Evolutionary conservation across 345 rosid genomes (phyloP), one percentile per base, ranked within the genome.

Genomic region (Capsella bursapastoris): DNA sequence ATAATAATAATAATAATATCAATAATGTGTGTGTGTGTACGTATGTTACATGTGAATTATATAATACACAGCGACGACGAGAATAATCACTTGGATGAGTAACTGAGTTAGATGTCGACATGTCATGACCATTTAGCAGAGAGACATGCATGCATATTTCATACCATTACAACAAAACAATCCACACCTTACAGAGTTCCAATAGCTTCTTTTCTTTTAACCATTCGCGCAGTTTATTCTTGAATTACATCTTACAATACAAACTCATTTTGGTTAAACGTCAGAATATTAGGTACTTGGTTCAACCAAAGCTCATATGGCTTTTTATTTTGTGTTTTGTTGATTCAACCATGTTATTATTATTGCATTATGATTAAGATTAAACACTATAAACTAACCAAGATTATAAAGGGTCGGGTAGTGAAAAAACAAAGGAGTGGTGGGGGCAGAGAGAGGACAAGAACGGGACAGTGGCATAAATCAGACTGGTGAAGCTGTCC

Each of bases 391-490:
- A 22, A 22, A 22, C 2, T 22, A 22, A 22, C 25, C 25, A 22
- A 22, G 25, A 22, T 22, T 22, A 22, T 22, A 53, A 47, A 22
- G 25, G 9, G 18, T 18, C 18, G 18, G 18, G 52, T 50, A 58
- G n/a, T 44, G 25, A 22, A 22, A 48, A 48, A 47, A 48, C 14
- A 59, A 49, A 35, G 49, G 37, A 59, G 62, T 38, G 52, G 81
- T 77, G 73, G 81, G 81, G 80, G 72, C 68, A 32, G 50, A 65
- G 62, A 57, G 76, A 77, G 32, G 80, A 77, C 81, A 77, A 65
- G 68, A 77, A 44, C 72, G 77, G 72, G 81, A 66, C 81, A 77
- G 57, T 71, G 72, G 75, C 77, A 65, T 77, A 50, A 58, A 40
- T 77, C 72, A 71, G 73, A 50, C 77, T 77, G 77, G 43, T 71